A percentile compares a stretch with the other conserved stretches of the same genome.
phyloP scores from a whole-genome alignment of 202 grass and related monocot genomes.

The Zoysia matrella region DNA sequence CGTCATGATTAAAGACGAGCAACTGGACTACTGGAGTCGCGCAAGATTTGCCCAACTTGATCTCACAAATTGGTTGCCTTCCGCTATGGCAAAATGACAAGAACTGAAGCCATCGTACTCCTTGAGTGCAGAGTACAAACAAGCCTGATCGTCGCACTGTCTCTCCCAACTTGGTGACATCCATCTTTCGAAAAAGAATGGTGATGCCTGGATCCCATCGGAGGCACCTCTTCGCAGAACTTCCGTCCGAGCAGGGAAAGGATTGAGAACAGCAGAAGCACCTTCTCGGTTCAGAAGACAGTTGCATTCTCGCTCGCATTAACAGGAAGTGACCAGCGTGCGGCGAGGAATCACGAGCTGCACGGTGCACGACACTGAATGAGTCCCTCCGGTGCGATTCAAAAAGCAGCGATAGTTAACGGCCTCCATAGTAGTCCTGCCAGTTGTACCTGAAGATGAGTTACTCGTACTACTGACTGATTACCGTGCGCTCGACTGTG shows the following conservation, averaged over 20 bases:
- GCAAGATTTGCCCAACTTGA: too few species aligned
- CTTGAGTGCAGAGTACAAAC: too few species aligned
- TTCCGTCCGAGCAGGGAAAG: neutral
- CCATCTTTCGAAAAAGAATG: too few species aligned
- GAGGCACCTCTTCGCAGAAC: neutral
- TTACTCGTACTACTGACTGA: neutral
- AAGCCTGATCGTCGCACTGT: neutral
- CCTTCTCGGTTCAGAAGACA: neutral
- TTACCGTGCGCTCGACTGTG: neutral
- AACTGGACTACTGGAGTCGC: too few species aligned
- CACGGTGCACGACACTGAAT: neutral
- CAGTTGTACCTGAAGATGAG: neutral
- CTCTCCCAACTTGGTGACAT: neutral
- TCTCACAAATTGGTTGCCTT: too few species aligned
- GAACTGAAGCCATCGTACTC: too few species aligned
- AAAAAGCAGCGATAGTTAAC: slow-evolving; percentile 1
- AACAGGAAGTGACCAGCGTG: neutral
- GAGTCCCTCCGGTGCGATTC: neutral
- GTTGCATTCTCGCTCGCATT: too few species aligned
- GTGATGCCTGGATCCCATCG: too few species aligned
- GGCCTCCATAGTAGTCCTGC: neutral
- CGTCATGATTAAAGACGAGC: too few species aligned
- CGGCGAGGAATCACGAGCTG: neutral
- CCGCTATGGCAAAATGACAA: too few species aligned
- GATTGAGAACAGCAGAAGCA: neutral